These are phyloP conservation scores for Chlorella vulgaris DNA, from an alignment of 139 green algal genomes.

Conservation along the genomic window DNA sequence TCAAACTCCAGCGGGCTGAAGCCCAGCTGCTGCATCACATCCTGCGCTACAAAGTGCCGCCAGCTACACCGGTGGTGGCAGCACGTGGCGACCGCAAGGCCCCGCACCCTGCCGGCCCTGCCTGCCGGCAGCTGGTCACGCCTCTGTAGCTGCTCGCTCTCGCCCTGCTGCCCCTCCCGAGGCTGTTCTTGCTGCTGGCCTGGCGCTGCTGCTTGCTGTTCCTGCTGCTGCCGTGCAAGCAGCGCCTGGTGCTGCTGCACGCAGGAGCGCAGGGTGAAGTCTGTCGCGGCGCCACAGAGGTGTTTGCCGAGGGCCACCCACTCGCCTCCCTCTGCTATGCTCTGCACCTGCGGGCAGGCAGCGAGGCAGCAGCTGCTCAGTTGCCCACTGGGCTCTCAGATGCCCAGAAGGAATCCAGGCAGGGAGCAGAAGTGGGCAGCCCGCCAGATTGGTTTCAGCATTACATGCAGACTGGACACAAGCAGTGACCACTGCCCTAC, in stretches of 20 bases:
- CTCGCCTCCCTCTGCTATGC: constrained; percentile 5
- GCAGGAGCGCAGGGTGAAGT: constrained; percentile 70
- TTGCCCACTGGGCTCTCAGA: too few relatives aligned
- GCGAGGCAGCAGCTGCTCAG: too few relatives aligned
- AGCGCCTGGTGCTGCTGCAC: not conserved
- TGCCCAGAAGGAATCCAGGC: too few relatives aligned
- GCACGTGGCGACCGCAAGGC: constrained; percentile 76
- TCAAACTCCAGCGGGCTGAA: constrained; percentile 79
- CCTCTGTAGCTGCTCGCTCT: not conserved
- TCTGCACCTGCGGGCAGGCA: not conserved
- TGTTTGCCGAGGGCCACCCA: constrained; percentile 79
- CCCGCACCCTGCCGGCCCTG: constrained; percentile 28
- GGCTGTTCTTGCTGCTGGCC: not conserved
- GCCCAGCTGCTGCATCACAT: constrained; percentile 51
- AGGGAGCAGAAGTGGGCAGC: too few relatives aligned
- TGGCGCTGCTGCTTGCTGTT: not conserved
- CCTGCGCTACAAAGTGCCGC: constrained; percentile 71
- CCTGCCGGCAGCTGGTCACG: not conserved
- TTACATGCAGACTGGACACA: too few relatives aligned
- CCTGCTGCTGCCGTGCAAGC: not conserved
- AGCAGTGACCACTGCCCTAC: too few relatives aligned
- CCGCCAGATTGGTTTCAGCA: too few relatives aligned
- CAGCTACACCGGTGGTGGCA: constrained; percentile 88
- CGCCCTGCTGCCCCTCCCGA: not conserved
- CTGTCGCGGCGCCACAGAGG: constrained; percentile 80